Conservation (phyloP, 2,329 filamentous ascomycete species). For the Stachybotrys chlorohalonatus region DNA sequence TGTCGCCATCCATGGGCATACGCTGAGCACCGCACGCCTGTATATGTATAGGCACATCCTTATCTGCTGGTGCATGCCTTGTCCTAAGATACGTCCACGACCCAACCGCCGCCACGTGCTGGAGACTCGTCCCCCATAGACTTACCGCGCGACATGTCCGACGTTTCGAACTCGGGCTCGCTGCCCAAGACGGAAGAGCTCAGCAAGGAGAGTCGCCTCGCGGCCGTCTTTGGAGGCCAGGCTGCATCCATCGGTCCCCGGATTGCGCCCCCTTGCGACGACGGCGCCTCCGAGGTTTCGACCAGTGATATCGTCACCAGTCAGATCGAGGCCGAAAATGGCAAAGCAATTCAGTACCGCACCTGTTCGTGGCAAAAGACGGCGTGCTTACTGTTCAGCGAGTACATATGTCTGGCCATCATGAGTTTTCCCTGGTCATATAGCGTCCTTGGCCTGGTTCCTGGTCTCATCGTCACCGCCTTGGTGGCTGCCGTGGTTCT, state of each 20-base stretch:
- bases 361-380: conserved; percentile 97
- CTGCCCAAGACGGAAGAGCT: background rate
- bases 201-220: conserved; percentile 1
- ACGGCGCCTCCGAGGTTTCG: conserved; percentile 30
- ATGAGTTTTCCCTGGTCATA: conserved; percentile 97
- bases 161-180: background rate
- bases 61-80: background rate
- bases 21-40: background rate
- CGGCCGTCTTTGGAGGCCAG: conserved; percentile 27
- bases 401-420: conserved; percentile 87
- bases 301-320: conserved; percentile 41
- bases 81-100: background rate
- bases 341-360: conserved; percentile 78
- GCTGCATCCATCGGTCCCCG: conserved; percentile 38
- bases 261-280: conserved; percentile 36
- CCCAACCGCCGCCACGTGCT: background rate
- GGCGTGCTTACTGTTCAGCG: conserved; percentile 80
- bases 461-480: conserved; percentile 72
- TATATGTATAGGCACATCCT: background rate
- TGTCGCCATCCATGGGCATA: background rate
- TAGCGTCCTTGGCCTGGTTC: conserved; percentile 76
- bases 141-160: background rate
- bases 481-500: conserved; percentile 70
- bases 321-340: conserved; percentile 70
- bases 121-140: background rate